These are phyloP conservation scores for Apocynum venetum DNA, from an alignment of 257 asterid genomes.

Conservation along the genomic window DNA sequence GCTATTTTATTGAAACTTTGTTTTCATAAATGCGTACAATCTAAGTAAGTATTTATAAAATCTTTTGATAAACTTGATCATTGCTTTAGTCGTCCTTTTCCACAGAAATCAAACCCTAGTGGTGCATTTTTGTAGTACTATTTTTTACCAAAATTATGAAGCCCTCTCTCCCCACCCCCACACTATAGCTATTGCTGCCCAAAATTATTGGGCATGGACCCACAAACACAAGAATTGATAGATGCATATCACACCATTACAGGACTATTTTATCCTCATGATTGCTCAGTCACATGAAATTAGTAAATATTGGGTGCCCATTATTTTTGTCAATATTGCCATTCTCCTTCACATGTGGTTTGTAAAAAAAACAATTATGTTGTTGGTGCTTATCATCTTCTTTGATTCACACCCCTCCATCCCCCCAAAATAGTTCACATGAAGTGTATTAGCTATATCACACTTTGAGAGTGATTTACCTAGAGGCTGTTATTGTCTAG, in stretches of 20 bases:
- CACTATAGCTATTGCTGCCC: not conserved
- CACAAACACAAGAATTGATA: slow-evolving; percentile 14
- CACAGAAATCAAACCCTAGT: slow-evolving; percentile 6
- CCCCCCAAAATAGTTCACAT: slow-evolving; percentile 8
- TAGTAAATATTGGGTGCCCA: slow-evolving; percentile 13
- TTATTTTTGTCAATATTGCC: slow-evolving; percentile 20
- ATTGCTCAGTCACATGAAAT: slow-evolving; percentile 41
- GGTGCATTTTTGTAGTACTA: not conserved
- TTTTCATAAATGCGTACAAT: too few species aligned
- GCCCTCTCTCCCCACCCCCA: not conserved
- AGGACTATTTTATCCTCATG: slow-evolving; percentile 25
- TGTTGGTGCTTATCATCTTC: not conserved
- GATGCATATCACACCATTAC: not conserved
- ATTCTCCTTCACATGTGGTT: slow-evolving; percentile 19
- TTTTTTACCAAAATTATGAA: not conserved
- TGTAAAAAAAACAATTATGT: not conserved
- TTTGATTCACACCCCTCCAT: slow-evolving; percentile 5
- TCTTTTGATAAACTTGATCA: not conserved
- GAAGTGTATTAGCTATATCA: slow-evolving; percentile 1
- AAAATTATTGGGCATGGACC: slow-evolving; percentile 15
- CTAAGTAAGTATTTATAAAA: too few species aligned
- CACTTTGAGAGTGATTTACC: too few species aligned
- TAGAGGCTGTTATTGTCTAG: not conserved
- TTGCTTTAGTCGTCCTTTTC: not conserved
- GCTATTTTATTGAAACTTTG: too few species aligned